Evolutionary conservation across 495 filamentous ascomycete genomes (phyloP).

Genomic region (Tuber microsphaerosporum): DNA sequence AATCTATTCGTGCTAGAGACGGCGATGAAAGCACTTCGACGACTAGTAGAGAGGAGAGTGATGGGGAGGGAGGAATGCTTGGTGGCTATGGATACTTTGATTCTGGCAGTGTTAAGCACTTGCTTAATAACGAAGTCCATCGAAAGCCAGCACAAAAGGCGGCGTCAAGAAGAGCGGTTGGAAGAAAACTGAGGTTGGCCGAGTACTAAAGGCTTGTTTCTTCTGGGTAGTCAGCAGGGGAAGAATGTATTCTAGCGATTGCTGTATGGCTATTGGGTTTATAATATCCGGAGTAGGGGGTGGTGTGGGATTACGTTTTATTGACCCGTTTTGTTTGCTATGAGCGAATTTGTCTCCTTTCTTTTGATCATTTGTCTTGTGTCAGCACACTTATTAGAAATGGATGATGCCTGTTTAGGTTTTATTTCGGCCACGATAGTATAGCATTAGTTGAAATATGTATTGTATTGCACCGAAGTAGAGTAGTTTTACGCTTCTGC

Average conservation of each 20-base stretch:
- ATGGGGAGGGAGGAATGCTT: conserved; percentile 40
- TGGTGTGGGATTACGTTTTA: conserved; percentile 8
- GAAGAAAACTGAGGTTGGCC: conserved; percentile 68
- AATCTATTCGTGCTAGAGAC: not conserved
- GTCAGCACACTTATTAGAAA: not conserved
- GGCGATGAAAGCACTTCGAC: conserved; percentile 27
- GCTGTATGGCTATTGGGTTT: conserved; percentile 12
- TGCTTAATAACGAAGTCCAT: conserved; percentile 39
- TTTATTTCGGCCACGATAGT: not conserved
- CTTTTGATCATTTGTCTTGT: not conserved
- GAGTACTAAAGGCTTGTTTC: conserved; percentile 53
- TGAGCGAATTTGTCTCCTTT: not conserved
- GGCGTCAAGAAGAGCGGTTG: conserved; percentile 56
- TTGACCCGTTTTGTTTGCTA: not conserved
- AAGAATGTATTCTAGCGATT: conserved; percentile 1
- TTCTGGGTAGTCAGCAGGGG: not conserved
- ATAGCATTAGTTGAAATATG: not conserved
- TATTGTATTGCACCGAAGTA: not conserved
- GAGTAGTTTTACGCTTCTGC: not conserved
- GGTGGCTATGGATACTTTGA: conserved; percentile 42
- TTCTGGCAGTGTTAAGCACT: conserved; percentile 33
- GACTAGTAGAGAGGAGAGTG: conserved; percentile 34
- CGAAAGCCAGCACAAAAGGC: conserved; percentile 50
- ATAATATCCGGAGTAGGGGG: conserved; percentile 12
- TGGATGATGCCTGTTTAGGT: not conserved